phyloP scores from a whole-genome alignment of 441 rosid species.

The Bruguiera hainesii region DNA sequence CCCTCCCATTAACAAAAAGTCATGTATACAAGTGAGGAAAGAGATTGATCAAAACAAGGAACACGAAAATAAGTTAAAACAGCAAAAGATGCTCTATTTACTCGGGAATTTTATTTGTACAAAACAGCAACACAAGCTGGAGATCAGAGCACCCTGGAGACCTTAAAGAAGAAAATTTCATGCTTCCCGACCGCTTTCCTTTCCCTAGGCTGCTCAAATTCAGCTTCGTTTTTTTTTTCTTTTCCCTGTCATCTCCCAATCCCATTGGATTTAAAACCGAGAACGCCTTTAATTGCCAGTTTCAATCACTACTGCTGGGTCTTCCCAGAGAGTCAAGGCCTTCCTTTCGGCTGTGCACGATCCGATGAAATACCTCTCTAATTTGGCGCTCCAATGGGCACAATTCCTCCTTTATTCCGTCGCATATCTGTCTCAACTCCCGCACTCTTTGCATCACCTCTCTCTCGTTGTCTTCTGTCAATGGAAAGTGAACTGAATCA shows the following conservation, averaged over 20 bases:
- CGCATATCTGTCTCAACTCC: constrained; percentile 49
- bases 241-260: background rate
- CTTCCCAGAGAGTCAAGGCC: constrained; percentile 60
- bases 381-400: constrained; percentile 77
- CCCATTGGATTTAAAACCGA: background rate
- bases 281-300: background rate
- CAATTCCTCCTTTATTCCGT: constrained; percentile 53
- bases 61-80: constrained; percentile 32
- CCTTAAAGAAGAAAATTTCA: constrained; percentile 25
- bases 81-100: constrained; percentile 32
- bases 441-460: constrained; percentile 56
- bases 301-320: constrained; percentile 18
- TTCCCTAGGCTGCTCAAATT: constrained; percentile 15
- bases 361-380: constrained; percentile 78
- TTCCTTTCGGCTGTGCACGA: constrained; percentile 75
- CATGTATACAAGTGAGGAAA: background rate
- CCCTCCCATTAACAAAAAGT: constrained; percentile 8
- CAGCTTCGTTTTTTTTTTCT: background rate
- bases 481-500: constrained; percentile 66
- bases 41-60: constrained; percentile 8
- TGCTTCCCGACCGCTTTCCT: constrained; percentile 31
- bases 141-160: constrained; percentile 31
- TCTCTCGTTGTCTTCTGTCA: constrained; percentile 55
- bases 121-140: constrained; percentile 37
- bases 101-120: constrained; percentile 41